Evolutionary conservation across 139 green algal species (phyloP).

Genomic region (Limnomonas spitsbergensis): DNA sequence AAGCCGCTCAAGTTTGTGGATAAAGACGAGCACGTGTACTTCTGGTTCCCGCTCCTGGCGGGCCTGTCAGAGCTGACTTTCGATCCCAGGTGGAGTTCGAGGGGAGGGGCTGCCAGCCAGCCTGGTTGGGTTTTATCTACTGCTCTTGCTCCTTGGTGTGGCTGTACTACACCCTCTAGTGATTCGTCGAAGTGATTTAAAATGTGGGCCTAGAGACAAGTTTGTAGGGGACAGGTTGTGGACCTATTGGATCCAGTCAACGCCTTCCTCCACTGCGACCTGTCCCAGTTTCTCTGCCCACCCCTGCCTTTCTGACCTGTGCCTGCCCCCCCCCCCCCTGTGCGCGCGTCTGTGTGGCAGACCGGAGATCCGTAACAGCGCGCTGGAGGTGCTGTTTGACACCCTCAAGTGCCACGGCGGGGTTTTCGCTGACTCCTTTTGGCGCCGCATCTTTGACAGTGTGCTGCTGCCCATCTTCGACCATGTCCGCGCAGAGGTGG

Average conservation of each 20-base stretch:
- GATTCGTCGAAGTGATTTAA: too few species aligned
- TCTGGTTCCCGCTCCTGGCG: constrained; percentile 98
- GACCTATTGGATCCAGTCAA: too few species aligned
- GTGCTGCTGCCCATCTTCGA: constrained; percentile 98
- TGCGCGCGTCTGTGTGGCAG: too few species aligned
- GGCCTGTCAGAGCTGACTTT: constrained; percentile 96
- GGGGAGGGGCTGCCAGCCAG: not conserved
- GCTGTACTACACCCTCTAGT: not conserved
- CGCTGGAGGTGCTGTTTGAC: constrained; percentile 91
- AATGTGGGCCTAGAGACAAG: too few species aligned
- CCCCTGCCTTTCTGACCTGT: too few species aligned
- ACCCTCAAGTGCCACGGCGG: constrained; percentile 90
- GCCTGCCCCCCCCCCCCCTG: too few species aligned
- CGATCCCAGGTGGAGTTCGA: constrained; percentile 83
- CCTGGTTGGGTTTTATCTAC: too few species aligned
- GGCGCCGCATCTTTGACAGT: constrained; percentile 88
- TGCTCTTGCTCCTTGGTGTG: not conserved
- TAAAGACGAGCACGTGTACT: constrained; percentile 92
- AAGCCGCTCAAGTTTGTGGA: constrained; percentile 46
- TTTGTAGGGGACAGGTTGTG: too few species aligned
- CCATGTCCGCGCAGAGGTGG: constrained; percentile 82
- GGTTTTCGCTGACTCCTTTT: constrained; percentile 88
- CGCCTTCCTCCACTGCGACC: too few species aligned
- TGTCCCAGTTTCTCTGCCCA: too few species aligned
- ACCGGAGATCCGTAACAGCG: constrained; percentile 76